Evolutionary conservation across 2,329 filamentous ascomycete species (phyloP), one percentile per base, ranked within the genome.

Genomic region (Botrytis byssoidea): DNA sequence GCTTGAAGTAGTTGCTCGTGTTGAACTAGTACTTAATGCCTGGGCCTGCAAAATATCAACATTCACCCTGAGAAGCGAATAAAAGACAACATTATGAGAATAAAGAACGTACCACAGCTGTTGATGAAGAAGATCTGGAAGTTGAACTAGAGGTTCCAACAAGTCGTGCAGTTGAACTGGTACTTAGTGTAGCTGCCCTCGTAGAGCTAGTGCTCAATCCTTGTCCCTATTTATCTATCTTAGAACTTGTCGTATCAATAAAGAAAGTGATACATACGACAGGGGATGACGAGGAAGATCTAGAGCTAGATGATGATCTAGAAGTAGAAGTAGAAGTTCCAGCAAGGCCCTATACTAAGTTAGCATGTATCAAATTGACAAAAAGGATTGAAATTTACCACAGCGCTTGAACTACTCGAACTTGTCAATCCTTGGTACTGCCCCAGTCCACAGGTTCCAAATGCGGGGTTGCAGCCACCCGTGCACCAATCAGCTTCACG

Each of bases 81-180:
- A 35, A 42, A 40, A 55, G 25, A 59, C 29, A 35, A 57, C 1
- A 3, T 32, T 10, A 9, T 9, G 1, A 65, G 12, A 20, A 2
- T 20, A 18, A 46, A 25, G 3, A 8, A 61, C 35, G 1, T 61
- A 61, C 35, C 35, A 40, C 12, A 40, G 22, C 60, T 1, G 65
- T 51, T 20, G 65, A 51, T n/a, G 65, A 68, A 5, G 64, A 67
- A 25, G 64, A 67, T 22, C 44, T 51, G n/a, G 35, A 61, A n/a
- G 10, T 61, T 4, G 12, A 35, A 9, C 35, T 40, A 22, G 20
- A n/a, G 1, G 22, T n/a, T 61, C 12, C 12, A 18, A 37, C 12
- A 18, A 40, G 59, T n/a, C 12, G 59, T 40, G 59, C 35, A 16
- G 25, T 51, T 18, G 29, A 37, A 25, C 29, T 66, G 10, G 63